Base-by-base conservation (phyloP, 495 filamentous ascomycete species). In the Bacidia rubella region DNA sequence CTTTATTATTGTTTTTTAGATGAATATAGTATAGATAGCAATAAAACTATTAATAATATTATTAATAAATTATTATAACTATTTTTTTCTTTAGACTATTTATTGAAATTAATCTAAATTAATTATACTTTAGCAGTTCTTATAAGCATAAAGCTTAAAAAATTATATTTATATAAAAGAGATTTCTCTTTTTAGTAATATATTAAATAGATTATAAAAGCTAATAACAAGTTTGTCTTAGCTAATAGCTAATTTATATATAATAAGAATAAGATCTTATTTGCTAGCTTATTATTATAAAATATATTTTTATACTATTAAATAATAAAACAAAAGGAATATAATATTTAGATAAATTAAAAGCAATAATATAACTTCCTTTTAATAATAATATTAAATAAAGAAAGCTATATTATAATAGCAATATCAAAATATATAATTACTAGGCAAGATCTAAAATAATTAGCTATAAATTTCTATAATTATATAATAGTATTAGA, bases 51-150 rank as follows among this genome's bases (percentile, higher is more conserved):
- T 55, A 53, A 53, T 39, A 51, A 54, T 40, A 26, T 10, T 17
- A 46, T 62, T 27, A 48, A 39, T 55, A 52, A 22, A 24, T 54
- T 47, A 48, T 53, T 41, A 52, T 52, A 40, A 51, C 22, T 45
- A 58, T 49, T 55, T 57, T 43, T 48, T 29, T 49, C 41, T 41
- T 54, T 27, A 27, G 19, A 44, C 19, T 22, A 38, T 40, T 17
- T 55, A 47, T 19, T 49, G 51, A 54, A 27, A 17, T 55, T 49
- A 22, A 51, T 52, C 22, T 39, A 49, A 21, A 49, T 25, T 50
- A 52, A 38, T 51, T 51, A 43, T 24, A 21, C 52, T 44, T 49
- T 29, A 42, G 26, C 25, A 42, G 38, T 44, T 51, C 44, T 52
- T 49, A 51, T 49, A 9, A 2, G 32, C 32, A 27, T 29, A 12